phyloP scores from a whole-genome alignment of 2,329 filamentous ascomycete species.

The Cladosporium austrohemisphaericum region DNA sequence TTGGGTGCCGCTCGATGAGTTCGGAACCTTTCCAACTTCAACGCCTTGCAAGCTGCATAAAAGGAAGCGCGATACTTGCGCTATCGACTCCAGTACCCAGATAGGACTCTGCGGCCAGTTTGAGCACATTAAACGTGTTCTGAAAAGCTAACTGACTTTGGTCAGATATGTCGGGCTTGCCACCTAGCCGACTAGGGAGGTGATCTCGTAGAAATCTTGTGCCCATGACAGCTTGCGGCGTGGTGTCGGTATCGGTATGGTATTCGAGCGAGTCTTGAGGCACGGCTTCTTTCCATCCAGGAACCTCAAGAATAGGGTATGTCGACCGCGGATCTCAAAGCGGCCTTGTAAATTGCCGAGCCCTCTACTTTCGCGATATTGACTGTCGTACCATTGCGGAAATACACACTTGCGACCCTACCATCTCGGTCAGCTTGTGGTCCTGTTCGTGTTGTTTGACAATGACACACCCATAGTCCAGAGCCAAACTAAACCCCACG shows the following conservation, averaged over 20 bases:
- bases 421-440: neutral
- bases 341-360: neutral
- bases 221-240: too few species aligned
- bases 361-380: conserved; percentile 5
- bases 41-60: too few species aligned
- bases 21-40: too few species aligned
- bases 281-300: too few species aligned
- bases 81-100: neutral
- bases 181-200: neutral
- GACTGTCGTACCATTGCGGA: neutral
- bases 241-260: too few species aligned
- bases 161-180: neutral
- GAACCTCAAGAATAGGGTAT: neutral
- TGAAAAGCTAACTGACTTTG: neutral
- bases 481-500: neutral
- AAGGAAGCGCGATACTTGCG: neutral
- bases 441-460: neutral
- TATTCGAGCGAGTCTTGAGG: too few species aligned
- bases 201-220: neutral
- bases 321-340: neutral
- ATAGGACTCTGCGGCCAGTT: neutral
- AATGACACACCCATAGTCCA: conserved; percentile 4
- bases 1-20: too few species aligned
- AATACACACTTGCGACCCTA: conserved; percentile 2
- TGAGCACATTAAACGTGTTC: neutral